Evolutionary conservation across 1,284 basidiomycete species (phyloP).

Genomic region (Boletus subluridellus): DNA sequence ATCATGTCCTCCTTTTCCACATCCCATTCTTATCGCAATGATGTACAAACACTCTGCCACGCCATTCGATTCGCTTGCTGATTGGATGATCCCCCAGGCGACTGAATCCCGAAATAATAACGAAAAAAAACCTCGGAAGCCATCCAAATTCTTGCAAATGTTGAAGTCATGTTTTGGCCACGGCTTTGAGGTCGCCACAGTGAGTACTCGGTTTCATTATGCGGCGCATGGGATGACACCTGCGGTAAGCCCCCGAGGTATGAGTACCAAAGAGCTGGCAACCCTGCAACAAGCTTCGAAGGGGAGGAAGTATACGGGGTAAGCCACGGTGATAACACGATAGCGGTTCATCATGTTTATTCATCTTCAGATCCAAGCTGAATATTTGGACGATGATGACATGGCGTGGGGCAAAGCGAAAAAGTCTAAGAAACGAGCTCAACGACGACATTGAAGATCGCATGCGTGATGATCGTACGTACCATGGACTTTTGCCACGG

Average conservation of each 20-base stretch:
- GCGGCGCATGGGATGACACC: background rate
- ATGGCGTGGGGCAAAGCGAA: constrained; percentile 26
- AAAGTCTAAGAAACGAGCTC: constrained; percentile 1
- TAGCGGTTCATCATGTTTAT: background rate
- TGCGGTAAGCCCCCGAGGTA: constrained; percentile 15
- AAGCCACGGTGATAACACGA: background rate
- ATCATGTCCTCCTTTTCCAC: constrained; percentile 8
- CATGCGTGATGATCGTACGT: background rate
- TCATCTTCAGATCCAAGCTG: constrained; percentile 19
- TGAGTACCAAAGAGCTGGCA: constrained; percentile 10
- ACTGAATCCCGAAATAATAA: background rate
- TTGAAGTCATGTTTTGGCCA: constrained; percentile 27
- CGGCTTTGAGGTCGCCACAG: constrained; percentile 13
- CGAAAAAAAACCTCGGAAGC: constrained; percentile 5
- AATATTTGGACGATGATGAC: constrained; percentile 30
- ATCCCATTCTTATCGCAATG: background rate
- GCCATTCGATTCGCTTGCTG: background rate
- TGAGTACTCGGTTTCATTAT: constrained; percentile 7
- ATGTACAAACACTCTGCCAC: constrained; percentile 7
- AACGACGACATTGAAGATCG: background rate
- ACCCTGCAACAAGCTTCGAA: constrained; percentile 17
- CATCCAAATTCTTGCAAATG: constrained; percentile 6
- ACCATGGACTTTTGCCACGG: background rate
- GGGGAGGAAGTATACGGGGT: constrained; percentile 23
- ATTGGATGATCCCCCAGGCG: background rate